These are phyloP conservation scores for Colletotrichum liaoningense DNA, from an alignment of 2,329 filamentous ascomycete genomes.

Conservation along the genomic window DNA sequence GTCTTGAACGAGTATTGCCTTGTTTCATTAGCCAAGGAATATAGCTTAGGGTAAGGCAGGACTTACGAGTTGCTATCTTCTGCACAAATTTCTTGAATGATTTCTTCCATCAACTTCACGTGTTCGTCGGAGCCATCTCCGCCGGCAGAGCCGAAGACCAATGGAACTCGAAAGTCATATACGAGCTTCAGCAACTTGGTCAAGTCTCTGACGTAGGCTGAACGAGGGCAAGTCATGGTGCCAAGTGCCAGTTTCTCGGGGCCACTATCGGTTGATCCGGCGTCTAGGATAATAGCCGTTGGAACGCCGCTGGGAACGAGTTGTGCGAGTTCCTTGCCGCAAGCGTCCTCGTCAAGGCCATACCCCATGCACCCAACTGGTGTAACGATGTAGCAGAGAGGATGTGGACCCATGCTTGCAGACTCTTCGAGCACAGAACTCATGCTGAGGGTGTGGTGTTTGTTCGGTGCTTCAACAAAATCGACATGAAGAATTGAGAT, in stretches of 20 bases:
- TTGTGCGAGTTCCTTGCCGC: slow-evolving; percentile 37
- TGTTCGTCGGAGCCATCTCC: slow-evolving; percentile 60
- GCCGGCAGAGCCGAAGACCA: slow-evolving; percentile 58
- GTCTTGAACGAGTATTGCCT: slow-evolving; percentile 43
- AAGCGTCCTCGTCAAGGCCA: slow-evolving; percentile 52
- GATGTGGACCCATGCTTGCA: not conserved
- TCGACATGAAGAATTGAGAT: no score
- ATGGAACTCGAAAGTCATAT: slow-evolving; percentile 46
- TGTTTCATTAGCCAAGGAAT: not conserved
- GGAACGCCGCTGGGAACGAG: slow-evolving; percentile 44
- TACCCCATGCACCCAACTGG: slow-evolving; percentile 63
- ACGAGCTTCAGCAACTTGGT: slow-evolving; percentile 49
- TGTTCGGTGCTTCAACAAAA: not conserved
- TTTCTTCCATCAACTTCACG: slow-evolving; percentile 51
- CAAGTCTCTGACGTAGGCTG: slow-evolving; percentile 56
- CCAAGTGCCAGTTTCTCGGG: slow-evolving; percentile 56
- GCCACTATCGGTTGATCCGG: slow-evolving; percentile 49
- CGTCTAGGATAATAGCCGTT: slow-evolving; percentile 49
- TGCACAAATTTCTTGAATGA: slow-evolving; percentile 49
- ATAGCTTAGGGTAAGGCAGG: not conserved
- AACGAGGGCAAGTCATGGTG: slow-evolving; percentile 51
- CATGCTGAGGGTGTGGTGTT: not conserved
- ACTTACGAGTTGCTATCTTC: slow-evolving; percentile 38
- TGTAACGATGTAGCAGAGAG: slow-evolving; percentile 54
- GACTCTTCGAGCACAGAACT: no score